phyloP scores from a whole-genome alignment of 2,329 filamentous ascomycete species.

The Hortaea sp. region DNA sequence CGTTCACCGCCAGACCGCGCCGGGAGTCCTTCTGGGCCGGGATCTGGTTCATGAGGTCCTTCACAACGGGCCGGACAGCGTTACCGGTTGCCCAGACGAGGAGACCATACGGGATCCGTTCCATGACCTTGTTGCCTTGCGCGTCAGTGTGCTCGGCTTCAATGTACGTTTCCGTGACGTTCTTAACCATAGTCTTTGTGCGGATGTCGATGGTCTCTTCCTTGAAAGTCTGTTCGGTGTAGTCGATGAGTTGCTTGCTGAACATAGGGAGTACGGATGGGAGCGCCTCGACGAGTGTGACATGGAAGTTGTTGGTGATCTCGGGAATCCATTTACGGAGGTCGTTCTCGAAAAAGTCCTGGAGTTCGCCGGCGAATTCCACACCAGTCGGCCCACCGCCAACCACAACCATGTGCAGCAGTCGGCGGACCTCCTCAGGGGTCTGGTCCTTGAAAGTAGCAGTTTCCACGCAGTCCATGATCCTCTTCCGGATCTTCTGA shows the following conservation, averaged over 20 bases:
- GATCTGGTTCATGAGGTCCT: constrained; percentile 84
- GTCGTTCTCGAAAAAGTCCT: constrained; percentile 98
- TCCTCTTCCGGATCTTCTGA: constrained; percentile 91
- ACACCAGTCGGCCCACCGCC: constrained; percentile 91
- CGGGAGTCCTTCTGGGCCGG: constrained; percentile 91
- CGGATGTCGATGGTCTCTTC: constrained; percentile 93
- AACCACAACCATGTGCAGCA: constrained; percentile 89
- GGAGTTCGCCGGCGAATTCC: constrained; percentile 94
- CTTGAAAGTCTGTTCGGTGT: constrained; percentile 98
- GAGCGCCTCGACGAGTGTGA: constrained; percentile 92
- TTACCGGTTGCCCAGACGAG: constrained; percentile 99
- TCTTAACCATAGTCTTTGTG: constrained; percentile 99
- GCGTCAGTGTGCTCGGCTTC: constrained; percentile 76
- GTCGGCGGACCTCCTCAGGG: constrained; percentile 76
- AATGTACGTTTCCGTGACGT: constrained; percentile 83
- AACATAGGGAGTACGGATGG: constrained; percentile 94
- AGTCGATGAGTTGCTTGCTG: constrained; percentile 97
- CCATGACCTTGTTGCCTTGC: constrained; percentile 71
- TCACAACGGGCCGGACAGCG: constrained; percentile 77
- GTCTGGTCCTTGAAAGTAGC: constrained; percentile 96
- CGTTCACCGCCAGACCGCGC: constrained; percentile 91
- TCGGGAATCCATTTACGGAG: constrained; percentile 97
- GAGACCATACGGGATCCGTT: constrained; percentile 84
- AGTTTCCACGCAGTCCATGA: constrained; percentile 99
- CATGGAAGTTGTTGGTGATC: constrained; percentile 88